Percentiles rank a stretch among this genome's conserved stretches.
Evolutionary conservation across 805 yeast species (phyloP).

Genomic region (Cyberlindnera lachancei): DNA sequence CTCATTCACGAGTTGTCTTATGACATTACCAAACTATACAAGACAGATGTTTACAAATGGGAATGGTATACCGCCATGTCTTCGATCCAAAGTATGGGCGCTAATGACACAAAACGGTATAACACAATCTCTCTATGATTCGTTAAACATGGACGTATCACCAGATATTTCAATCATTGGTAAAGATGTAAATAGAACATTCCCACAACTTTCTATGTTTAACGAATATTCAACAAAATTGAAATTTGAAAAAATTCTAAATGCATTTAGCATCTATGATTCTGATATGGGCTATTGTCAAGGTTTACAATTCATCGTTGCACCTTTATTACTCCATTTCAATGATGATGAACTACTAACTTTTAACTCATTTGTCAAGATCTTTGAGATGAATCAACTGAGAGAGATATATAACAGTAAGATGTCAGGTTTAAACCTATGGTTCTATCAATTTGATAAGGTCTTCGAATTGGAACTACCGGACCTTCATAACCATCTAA

Average conservation of each 20-base stretch:
- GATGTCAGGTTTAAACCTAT: conserved; percentile 44
- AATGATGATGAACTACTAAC: conserved; percentile 30
- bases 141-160: conserved; percentile 33
- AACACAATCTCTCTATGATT: conserved; percentile 24
- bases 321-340: conserved; percentile 43
- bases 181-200: conserved; percentile 54
- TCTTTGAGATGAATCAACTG: conserved; percentile 55
- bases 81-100: conserved; percentile 40
- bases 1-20: conserved; percentile 36
- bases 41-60: conserved; percentile 34
- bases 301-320: conserved; percentile 57
- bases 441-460: conserved; percentile 43
- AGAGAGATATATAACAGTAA: conserved; percentile 44
- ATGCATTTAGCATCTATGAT: conserved; percentile 58
- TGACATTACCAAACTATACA: conserved; percentile 41
- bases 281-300: conserved; percentile 64
- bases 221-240: conserved; percentile 30
- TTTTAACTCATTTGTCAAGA: conserved; percentile 44
- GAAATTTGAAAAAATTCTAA: conserved; percentile 45
- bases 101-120: conserved; percentile 18
- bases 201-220: conserved; percentile 47
- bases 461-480: conserved; percentile 35
- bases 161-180: conserved; percentile 39
- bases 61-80: conserved; percentile 35
- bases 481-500: conserved; percentile 37